Conservation (phyloP, 257 asterid genomes). For the Cordia subcordata region DNA sequence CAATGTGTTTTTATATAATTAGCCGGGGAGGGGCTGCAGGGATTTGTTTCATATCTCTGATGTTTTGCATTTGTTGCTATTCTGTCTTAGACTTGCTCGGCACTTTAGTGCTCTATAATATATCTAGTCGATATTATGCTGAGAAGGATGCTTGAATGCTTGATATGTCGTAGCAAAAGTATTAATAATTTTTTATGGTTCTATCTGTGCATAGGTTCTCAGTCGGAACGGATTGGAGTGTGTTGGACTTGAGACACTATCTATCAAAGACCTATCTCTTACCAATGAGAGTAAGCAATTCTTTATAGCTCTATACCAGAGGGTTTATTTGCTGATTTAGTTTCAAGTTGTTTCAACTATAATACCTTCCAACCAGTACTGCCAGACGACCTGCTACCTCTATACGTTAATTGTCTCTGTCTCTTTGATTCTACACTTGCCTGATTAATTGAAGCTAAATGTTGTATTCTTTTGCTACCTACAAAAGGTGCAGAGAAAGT, state of each 20-base stretch:
- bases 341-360: not conserved
- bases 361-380: no score
- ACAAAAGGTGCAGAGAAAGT: constrained; percentile 74
- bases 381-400: no score
- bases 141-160: not conserved
- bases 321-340: not conserved
- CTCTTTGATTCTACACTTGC: not conserved
- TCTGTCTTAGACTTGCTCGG: no score
- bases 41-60: no score
- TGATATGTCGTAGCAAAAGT: not conserved
- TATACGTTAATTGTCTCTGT: not conserved
- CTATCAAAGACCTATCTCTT: constrained; percentile 71
- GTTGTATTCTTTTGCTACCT: constrained; percentile 14
- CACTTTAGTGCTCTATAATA: no score
- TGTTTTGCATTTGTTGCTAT: no score
- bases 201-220: constrained; percentile 47
- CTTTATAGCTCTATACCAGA: constrained; percentile 2
- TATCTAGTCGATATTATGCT: no score
- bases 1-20: no score
- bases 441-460: not conserved
- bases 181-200: not conserved
- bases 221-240: constrained; percentile 67
- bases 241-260: constrained; percentile 58
- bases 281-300: constrained; percentile 66
- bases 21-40: no score